These are phyloP conservation scores for Arthroderma sp. DNA, from an alignment of 2,329 filamentous ascomycete genomes.

Conservation along the genomic window DNA sequence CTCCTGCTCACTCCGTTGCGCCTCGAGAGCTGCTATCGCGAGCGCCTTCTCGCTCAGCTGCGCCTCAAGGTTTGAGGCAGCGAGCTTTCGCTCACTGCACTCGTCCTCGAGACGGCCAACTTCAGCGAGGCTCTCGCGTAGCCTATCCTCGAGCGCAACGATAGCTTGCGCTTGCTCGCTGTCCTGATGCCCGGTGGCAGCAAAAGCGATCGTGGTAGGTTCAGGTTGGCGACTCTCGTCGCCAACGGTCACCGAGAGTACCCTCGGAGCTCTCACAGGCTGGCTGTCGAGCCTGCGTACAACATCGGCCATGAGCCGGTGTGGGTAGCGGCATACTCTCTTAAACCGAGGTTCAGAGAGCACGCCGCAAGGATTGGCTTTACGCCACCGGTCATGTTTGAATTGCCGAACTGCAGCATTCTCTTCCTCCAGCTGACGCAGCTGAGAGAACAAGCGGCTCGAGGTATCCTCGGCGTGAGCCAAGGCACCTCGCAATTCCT, in stretches of 20 bases:
- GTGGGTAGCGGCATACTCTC: constrained; percentile 1
- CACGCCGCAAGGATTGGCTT: background rate
- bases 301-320: background rate
- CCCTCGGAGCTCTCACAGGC: background rate
- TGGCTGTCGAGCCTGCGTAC: background rate
- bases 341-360: constrained; percentile 5
- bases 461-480: background rate
- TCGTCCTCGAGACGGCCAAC: too few species aligned
- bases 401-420: background rate
- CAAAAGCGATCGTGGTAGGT: too few species aligned
- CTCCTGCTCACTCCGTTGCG: constrained; percentile 1
- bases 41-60: background rate
- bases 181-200: background rate
- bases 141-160: background rate
- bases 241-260: too few species aligned
- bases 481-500: background rate
- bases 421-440: constrained; percentile 3
- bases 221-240: too few species aligned
- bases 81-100: background rate
- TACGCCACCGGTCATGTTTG: background rate
- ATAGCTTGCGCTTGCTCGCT: background rate
- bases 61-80: background rate
- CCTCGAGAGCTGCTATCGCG: background rate
- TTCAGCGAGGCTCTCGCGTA: too few species aligned
- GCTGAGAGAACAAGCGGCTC: background rate